Evolutionary conservation across 2,329 filamentous ascomycete species (phyloP), one percentile per base, ranked within the genome.

Genomic region (Torrubiella hemipterigena): DNA sequence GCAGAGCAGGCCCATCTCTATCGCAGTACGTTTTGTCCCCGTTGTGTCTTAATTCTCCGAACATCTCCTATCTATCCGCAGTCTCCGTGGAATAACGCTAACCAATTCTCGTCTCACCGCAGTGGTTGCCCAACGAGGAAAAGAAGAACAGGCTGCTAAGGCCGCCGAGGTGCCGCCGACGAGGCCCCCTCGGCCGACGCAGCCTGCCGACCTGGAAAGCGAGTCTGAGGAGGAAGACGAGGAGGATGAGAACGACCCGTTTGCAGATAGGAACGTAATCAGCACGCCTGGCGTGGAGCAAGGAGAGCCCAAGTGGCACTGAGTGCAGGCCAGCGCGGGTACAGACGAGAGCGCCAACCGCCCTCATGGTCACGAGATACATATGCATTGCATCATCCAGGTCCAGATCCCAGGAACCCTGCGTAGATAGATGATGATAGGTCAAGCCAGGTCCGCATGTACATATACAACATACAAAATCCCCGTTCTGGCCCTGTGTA

Each of bases 181-280:
- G 4, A 55, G 47, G 15, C 42, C 36, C 21, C 56, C 51, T 38
- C 56, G 42, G 14, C 46, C 54, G n/a, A 56, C 58, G 37, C 58
- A 54, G 16, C 42, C 54, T 13, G 16, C 44, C 47, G 22, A 34
- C 46, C 22, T 24, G 31, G 36, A 46, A 29, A 57, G 49, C 41
- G 53, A 54, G 21, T 57, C 63, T 19, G 63, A 69, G n/a, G 68
- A 66, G 12, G 71, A 76, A 10, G 66, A 66, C 3, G 77, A 81
- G 7, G 77, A 81, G n/a, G 79, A 85, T 26, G 81, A 86, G n/a
- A 71, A 91, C 40, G 74, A 93, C 48, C 86, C 86, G 0, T 94
- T 94, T 52, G 83, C 81, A 4, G 85, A 94, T 51, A 72, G 71
- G 25, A 87, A 93, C 49, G 81, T 76, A 5, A 67, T 83, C 27